Base-by-base conservation (phyloP, 768 basidiomycete genomes). In the Asterophora parasitica region DNA sequence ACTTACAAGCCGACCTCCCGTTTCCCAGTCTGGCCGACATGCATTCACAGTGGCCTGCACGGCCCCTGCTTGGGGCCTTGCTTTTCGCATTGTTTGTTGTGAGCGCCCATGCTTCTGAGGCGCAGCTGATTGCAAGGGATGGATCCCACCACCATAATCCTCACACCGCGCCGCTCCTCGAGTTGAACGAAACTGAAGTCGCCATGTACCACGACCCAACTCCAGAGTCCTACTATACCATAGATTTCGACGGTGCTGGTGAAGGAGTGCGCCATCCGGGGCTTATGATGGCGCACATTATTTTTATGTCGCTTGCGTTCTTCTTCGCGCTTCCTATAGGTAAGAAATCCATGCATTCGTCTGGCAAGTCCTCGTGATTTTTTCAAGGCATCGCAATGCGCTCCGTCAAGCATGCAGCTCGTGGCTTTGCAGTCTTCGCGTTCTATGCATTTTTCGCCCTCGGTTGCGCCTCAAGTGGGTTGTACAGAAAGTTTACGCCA, bases 281-380 rank as follows among this genome's bases (percentile, higher is more conserved):
- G 11, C 67, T 92, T 49, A 89, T 94, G 72, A 68, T 76, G 34
- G 61, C 82, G 3, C 94, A 96, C 63, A 79, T 74, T n/a, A 46
- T 83, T 4, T 77, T 80, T 56, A 88, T 92, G 84, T 71, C 66
- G 47, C 61, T 85, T 2, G 92, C 91, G 12, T 95, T 91, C 67
- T 92, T 96, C 58, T 76, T 81, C 11, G 79, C 82, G 10, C 74
- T 96, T 16, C 94, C 93, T 16, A 73, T 83, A 36, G 82, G 92
- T 93, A 61, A 58, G 81, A 31, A 27, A 23, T 44, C 28, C 39
- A 40, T 48, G 36, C 32, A 37, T 11, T n/a, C 43, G 15, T 46
- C 38, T 32, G 36, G 40, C 44, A 43, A 39, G n/a, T 8, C 16
- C 48, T 48, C 27, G 59, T 41, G 27, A 37, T 20, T 20, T 23